These are phyloP conservation scores for Brassica juncea DNA, from an alignment of 345 rosid genomes.

Conservation along the genomic window DNA sequence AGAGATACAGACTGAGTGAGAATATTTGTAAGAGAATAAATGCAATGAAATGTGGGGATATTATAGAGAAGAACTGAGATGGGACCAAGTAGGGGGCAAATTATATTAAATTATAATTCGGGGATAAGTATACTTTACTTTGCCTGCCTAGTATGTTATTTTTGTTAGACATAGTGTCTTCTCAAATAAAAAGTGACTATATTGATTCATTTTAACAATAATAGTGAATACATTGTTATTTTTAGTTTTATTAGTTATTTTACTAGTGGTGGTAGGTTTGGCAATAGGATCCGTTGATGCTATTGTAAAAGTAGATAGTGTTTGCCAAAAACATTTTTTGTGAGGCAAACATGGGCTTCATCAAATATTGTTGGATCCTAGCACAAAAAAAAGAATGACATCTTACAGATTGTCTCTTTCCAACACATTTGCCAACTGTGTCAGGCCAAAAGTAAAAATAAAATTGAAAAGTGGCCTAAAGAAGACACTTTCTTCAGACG, in stretches of 20 bases:
- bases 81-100: conserved; percentile 26
- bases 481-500: conserved; percentile 57
- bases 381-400: conserved; percentile 20
- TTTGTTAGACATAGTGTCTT: conserved; percentile 23
- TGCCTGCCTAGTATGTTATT: conserved; percentile 41
- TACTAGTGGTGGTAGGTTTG: conserved; percentile 31
- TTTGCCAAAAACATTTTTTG: conserved; percentile 35
- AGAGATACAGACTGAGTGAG: conserved; percentile 5
- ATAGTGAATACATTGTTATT: neutral
- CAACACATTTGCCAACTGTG: conserved; percentile 46
- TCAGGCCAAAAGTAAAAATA: conserved; percentile 32
- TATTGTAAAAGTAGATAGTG: conserved; percentile 16
- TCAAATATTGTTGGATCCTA: conserved; percentile 20
- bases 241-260: conserved; percentile 1
- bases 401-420: conserved; percentile 41
- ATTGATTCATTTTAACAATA: conserved; percentile 10
- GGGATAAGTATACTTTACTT: conserved; percentile 56
- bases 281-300: conserved; percentile 20
- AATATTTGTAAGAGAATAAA: conserved; percentile 33
- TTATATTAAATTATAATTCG: conserved; percentile 19
- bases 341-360: conserved; percentile 36
- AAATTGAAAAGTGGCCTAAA: conserved; percentile 41
- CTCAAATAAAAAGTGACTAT: conserved; percentile 9
- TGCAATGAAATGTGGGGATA: conserved; percentile 28
- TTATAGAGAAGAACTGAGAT: conserved; percentile 29